These are phyloP conservation scores for Dichotomopilus funicola DNA, from an alignment of 2,329 filamentous ascomycete species.

Conservation along the genomic window DNA sequence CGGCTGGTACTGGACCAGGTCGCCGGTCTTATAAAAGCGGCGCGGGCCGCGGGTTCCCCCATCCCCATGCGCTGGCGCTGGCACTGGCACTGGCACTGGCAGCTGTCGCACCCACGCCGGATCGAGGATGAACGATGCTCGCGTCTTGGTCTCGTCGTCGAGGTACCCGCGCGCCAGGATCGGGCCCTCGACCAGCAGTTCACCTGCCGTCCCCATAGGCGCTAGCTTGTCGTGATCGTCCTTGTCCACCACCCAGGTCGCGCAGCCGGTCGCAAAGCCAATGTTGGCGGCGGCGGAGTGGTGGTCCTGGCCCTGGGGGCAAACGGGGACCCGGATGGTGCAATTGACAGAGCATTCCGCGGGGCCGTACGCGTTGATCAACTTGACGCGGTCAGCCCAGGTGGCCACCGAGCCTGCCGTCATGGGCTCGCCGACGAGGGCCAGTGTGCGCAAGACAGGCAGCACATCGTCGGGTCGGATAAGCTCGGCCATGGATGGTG, in stretches of 20 bases:
- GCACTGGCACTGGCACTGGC: neutral
- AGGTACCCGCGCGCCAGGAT: neutral
- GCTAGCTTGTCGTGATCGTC: neutral
- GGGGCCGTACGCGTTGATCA: constrained; percentile 23
- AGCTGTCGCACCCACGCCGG: neutral
- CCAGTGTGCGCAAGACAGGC: constrained; percentile 22
- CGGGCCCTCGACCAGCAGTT: neutral
- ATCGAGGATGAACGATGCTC: neutral
- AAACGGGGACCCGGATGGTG: neutral
- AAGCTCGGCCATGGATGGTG: constrained; percentile 26
- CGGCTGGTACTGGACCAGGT: neutral
- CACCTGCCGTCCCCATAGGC: neutral
- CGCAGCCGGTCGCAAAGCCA: neutral
- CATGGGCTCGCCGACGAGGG: constrained; percentile 27
- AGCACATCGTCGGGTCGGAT: constrained; percentile 24
- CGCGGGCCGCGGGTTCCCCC: neutral
- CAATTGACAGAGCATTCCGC: constrained; percentile 18
- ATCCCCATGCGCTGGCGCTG: no score
- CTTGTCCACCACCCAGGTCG: neutral
- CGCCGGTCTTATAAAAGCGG: neutral
- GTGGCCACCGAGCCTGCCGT: constrained; percentile 20
- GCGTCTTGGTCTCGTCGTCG: neutral
- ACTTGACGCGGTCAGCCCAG: constrained; percentile 22
- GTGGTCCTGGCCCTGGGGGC: neutral
- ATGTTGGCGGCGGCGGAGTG: neutral